Conservation (phyloP, 208 protist species). For the Crithidia mellificae region DNA sequence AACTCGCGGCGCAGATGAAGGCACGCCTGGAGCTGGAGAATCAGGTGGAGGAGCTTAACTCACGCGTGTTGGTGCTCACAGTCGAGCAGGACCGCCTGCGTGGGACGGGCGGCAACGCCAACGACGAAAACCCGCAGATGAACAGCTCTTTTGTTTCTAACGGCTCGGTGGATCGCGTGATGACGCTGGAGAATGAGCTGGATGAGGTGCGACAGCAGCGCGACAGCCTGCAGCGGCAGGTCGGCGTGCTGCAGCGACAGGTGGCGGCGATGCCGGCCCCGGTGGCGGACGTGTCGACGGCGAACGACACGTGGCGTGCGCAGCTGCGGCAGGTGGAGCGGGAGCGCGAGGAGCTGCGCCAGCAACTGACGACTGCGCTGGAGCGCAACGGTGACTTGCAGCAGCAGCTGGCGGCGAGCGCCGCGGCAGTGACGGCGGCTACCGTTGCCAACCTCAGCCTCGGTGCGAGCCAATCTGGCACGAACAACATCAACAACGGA, state of each 20-base stretch:
- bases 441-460: neutral
- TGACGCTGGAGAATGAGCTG: slow-evolving; percentile 70
- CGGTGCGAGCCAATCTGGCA: neutral
- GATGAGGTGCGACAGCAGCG: slow-evolving; percentile 61
- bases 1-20: slow-evolving; percentile 47
- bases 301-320: slow-evolving; percentile 43
- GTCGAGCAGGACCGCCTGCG: slow-evolving; percentile 37
- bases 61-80: slow-evolving; percentile 40
- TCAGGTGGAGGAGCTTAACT: slow-evolving; percentile 58
- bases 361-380: slow-evolving; percentile 45
- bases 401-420: slow-evolving; percentile 20
- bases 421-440: neutral
- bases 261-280: slow-evolving; percentile 42
- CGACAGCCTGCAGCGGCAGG: slow-evolving; percentile 57
- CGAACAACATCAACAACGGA: neutral
- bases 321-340: slow-evolving; percentile 65
- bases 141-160: slow-evolving; percentile 63
- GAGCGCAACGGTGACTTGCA: slow-evolving; percentile 31
- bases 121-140: slow-evolving; percentile 26
- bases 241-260: slow-evolving; percentile 60
- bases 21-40: slow-evolving; percentile 51
- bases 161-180: slow-evolving; percentile 61
- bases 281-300: slow-evolving; percentile 29
- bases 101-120: slow-evolving; percentile 22
- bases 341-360: slow-evolving; percentile 56